These are phyloP conservation scores for Pisolithus orientalis DNA, from an alignment of 768 basidiomycete genomes.

Conservation along the genomic window DNA sequence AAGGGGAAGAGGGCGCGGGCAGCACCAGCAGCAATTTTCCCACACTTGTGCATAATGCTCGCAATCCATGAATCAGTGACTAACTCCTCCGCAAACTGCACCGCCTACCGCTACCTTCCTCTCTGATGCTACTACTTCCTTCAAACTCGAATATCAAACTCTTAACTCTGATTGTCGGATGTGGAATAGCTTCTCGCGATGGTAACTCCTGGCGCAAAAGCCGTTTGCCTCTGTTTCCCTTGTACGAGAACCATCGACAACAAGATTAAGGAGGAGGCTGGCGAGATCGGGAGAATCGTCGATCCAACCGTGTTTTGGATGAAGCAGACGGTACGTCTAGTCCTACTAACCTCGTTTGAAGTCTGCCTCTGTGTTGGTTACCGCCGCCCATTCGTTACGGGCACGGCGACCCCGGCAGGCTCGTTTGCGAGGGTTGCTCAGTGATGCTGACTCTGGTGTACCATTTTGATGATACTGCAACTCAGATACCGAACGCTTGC, in stretches of 20 bases:
- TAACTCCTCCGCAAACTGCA: not conserved
- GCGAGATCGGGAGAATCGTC: conserved; percentile 39
- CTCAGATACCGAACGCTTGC: conserved; percentile 75
- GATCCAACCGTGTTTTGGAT: conserved; percentile 77
- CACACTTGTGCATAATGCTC: not conserved
- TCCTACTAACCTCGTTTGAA: not conserved
- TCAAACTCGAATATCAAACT: not conserved
- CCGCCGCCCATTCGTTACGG: no score
- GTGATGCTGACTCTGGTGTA: not conserved
- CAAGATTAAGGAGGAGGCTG: conserved; percentile 56
- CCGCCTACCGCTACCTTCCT: not conserved
- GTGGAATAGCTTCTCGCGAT: conserved; percentile 53
- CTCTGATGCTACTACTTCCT: not conserved
- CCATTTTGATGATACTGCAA: not conserved
- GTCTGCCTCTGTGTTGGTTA: not conserved
- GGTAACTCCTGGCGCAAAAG: conserved; percentile 71
- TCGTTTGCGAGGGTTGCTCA: no score
- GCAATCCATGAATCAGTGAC: not conserved
- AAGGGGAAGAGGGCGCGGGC: no score
- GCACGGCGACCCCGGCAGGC: no score
- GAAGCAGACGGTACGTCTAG: conserved; percentile 70
- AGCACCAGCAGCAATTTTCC: not conserved
- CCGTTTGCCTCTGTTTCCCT: conserved; percentile 84
- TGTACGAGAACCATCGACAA: conserved; percentile 44
- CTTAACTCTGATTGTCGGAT: not conserved